These are phyloP conservation scores for Yamadazyma sp. DNA, from an alignment of 1,139 yeast genomes.

Conservation along the genomic window DNA sequence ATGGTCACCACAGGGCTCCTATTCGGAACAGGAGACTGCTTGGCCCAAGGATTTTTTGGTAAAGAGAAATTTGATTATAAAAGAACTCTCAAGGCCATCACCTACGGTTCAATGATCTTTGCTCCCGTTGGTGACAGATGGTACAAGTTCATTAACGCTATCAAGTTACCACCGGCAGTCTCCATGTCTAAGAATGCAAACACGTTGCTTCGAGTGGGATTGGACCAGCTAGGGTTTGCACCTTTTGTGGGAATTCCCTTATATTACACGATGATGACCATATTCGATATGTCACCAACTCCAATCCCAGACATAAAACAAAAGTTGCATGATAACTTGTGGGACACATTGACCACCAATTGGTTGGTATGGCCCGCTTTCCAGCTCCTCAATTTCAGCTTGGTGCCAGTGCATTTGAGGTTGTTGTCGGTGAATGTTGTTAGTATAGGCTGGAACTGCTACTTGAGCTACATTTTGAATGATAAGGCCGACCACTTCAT, in stretches of 20 bases:
- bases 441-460: conserved; percentile 85
- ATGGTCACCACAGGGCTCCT: conserved; percentile 40
- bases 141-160: conserved; percentile 31
- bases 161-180: conserved; percentile 14
- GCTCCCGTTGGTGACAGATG: conserved; percentile 46
- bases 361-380: conserved; percentile 90
- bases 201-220: conserved; percentile 51
- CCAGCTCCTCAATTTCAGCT: conserved; percentile 68
- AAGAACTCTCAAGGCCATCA: conserved; percentile 34
- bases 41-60: conserved; percentile 38
- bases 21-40: conserved; percentile 42
- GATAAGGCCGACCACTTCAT: conserved; percentile 7
- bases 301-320: conserved; percentile 28
- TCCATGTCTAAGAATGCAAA: conserved; percentile 12
- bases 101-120: conserved; percentile 38
- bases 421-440: conserved; percentile 68
- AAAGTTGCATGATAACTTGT: conserved; percentile 52
- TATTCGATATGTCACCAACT: conserved; percentile 47
- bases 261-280: conserved; percentile 66
- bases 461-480: conserved; percentile 43
- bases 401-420: conserved; percentile 70
- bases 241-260: conserved; percentile 68
- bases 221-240: conserved; percentile 77
- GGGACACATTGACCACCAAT: conserved; percentile 62
- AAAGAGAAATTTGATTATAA: conserved; percentile 24